Base-by-base conservation (phyloP, 108 stramenopile genomes). In the Thalassiosira profunda region DNA sequence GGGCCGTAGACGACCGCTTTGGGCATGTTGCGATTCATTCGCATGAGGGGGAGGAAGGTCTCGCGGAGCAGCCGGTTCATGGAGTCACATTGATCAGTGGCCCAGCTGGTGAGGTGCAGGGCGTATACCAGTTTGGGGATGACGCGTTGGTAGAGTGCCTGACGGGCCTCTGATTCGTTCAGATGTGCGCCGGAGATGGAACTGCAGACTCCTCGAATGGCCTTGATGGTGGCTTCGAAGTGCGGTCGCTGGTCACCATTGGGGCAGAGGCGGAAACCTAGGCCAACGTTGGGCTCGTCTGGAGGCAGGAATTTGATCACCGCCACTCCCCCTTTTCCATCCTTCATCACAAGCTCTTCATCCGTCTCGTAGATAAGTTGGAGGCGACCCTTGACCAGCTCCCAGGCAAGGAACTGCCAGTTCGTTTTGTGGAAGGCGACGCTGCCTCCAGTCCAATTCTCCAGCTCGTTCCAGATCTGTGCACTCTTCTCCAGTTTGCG, bases 391-490 rank as follows among this genome's bases (percentile, higher is more conserved):
- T 37, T 7, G 0, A 25, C 35, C 40, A 15, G 6, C 25, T 1
- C 0, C n/a, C 15, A 17, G 0, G 57, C 23, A 33, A 65, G 31
- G 4, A 38, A 14, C 18, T 53, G 51, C 52, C 66, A 67, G n/a
- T 42, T 33, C 26, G 47, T 41, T 25, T 69, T 69, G 24, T 69
- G 67, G 10, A 34, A 46, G 8, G 67, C 56, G 25, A 57, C 24
- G 0, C 31, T 12, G 9, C 45, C 44, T 1, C 67, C 56, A 1
- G 34, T 26, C 1, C 23, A 21, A 0, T 35, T 58, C 0, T 56
- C n/a, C 12, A 48, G 10, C 12, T 69, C 34, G 3, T 14, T 58
- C 44, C 56, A 57, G 2, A 43, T 3, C 0, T 58, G 31, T 14
- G 67, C 28, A 23, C 21, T 40, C 30, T 6, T 2, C 2, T 15